Base-by-base conservation (phyloP, 768 basidiomycete genomes). In the Boletus sp. region DNA sequence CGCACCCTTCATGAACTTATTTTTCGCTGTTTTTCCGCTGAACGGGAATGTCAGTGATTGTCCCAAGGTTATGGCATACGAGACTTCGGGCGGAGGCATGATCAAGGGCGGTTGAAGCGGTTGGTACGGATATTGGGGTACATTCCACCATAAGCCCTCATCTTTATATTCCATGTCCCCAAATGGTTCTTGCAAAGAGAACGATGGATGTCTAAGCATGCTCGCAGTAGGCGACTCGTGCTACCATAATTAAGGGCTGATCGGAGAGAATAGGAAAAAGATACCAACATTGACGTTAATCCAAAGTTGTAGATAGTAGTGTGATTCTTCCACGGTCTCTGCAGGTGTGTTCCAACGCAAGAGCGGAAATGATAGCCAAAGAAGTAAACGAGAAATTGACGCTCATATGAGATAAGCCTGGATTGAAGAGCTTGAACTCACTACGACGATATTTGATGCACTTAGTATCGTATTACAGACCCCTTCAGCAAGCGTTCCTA, bases 1-100 rank as follows among this genome's bases (percentile, higher is more conserved):
- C 1, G 71, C 71, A 51, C 71, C 71, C 57, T 72, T 72, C 67
- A 72, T 60, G 49, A 72, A 30, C 50, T 55, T 73, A 54, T 74
- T 74, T 59, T 60, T 73, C 1, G 70, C 61, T 1, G 35, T 61
- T 56, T 65, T 70, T 12, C 65, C 62, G 47, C 71, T 74, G 53
- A 72, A 72, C 3, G 71, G 62, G 46, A 72, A 71, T 1, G 56
- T 64, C 12, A 72, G 45, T 1, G 65, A 55, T 41, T 73, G 68
- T 3, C 54, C 61, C 52, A 72, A 59, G 10, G 58, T 63, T 17
- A 61, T 47, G 33, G 67, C 57, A 52, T 63, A 45, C n/a, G 64
- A 24, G 36, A 57, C 50, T 47, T 60, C 63, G 32, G 58, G 60
- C 5, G 58, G 44, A 24, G 61, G 50, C 57, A 68, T 61, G 47